Percentiles rank a stretch among this genome's conserved stretches.
phyloP scores from a whole-genome alignment of 2,329 filamentous ascomycete genomes.

The Trichophyton benhamiae region DNA sequence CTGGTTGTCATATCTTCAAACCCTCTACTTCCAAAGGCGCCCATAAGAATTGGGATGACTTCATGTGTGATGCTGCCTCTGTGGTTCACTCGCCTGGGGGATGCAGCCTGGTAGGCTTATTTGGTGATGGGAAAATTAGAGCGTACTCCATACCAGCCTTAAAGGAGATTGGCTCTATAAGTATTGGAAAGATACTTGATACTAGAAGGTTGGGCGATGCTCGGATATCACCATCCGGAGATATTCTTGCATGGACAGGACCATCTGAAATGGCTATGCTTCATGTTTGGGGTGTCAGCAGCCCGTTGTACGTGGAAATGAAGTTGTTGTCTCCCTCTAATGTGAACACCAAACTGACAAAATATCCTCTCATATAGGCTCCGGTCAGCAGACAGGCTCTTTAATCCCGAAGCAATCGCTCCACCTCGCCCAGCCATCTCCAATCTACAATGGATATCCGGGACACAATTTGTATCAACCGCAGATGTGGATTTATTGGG shows the following conservation, averaged over 20 bases:
- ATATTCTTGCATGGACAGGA: constrained; percentile 77
- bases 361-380: constrained; percentile 23
- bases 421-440: constrained; percentile 85
- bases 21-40: constrained; percentile 80
- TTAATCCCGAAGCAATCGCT: constrained; percentile 61
- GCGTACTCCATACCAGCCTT: constrained; percentile 79
- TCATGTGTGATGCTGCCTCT: constrained; percentile 66
- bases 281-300: constrained; percentile 71
- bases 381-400: constrained; percentile 55
- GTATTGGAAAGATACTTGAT: constrained; percentile 57
- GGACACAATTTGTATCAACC: constrained; percentile 80
- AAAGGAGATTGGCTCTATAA: constrained; percentile 63
- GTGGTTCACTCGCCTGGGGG: constrained; percentile 67
- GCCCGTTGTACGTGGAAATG: constrained; percentile 42
- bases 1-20: constrained; percentile 74
- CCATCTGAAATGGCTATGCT: constrained; percentile 74
- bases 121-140: constrained; percentile 66
- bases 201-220: constrained; percentile 57
- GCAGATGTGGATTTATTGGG: constrained; percentile 77
- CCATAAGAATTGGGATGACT: constrained; percentile 75
- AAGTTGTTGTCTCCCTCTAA: background rate
- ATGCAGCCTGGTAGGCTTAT: constrained; percentile 68
- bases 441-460: constrained; percentile 91
- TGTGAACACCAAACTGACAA: background rate
- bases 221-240: constrained; percentile 62